phyloP scores from a whole-genome alignment of 1,139 yeast species.

The Diutina mesorugosa region DNA sequence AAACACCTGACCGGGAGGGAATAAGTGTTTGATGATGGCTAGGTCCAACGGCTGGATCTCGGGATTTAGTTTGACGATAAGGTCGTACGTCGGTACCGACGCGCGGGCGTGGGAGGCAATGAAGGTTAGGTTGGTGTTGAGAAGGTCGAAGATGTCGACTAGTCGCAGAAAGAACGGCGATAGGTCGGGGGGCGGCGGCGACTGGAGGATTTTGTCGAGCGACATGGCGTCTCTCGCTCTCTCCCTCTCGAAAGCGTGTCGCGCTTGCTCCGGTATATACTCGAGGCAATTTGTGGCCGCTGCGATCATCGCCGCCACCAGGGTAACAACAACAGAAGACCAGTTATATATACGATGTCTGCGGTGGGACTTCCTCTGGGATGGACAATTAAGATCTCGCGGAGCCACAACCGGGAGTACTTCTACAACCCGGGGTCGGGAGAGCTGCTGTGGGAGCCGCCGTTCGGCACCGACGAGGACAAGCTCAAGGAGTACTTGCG shows the following conservation, averaged over 20 bases:
- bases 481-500: conserved; percentile 44
- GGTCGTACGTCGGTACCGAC: conserved; percentile 26
- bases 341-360: not conserved
- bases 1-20: conserved; percentile 58
- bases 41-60: conserved; percentile 34
- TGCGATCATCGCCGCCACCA: not conserved
- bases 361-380: conserved; percentile 61
- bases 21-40: conserved; percentile 46
- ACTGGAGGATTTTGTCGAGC: not conserved
- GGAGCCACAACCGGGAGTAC: conserved; percentile 76
- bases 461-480: conserved; percentile 63
- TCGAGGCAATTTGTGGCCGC: not conserved
- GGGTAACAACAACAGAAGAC: no score
- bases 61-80: conserved; percentile 19
- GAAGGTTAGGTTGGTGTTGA: conserved; percentile 32
- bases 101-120: conserved; percentile 28
- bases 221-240: not conserved
- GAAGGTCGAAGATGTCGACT: conserved; percentile 12
- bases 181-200: not conserved
- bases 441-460: conserved; percentile 86
- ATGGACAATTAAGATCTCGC: conserved; percentile 75
- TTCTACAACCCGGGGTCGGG: conserved; percentile 58
- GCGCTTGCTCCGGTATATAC: not conserved
- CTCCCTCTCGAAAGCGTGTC: not conserved
- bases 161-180: not conserved